A percentile compares a stretch with the other conserved stretches of the same genome.
Evolutionary conservation across 768 basidiomycete species (phyloP).

Genomic region (Suillus variegatus): DNA sequence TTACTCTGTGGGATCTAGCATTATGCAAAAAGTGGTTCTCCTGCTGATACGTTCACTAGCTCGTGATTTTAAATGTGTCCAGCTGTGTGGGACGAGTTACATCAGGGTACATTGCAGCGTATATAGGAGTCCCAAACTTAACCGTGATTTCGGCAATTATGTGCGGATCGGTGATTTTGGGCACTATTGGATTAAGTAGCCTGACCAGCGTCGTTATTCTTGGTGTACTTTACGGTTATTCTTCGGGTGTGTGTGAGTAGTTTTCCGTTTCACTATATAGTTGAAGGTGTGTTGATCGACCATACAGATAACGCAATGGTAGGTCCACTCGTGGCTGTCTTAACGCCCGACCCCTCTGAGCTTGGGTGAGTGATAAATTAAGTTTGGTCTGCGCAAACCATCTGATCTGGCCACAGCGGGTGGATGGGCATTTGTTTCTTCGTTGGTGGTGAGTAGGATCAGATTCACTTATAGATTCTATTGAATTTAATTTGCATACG

Average conservation of each 20-base stretch:
- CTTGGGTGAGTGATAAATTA: no score
- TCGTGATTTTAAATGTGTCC: background rate
- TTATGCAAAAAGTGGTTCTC: background rate
- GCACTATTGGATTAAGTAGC: background rate
- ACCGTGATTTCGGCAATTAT: background rate
- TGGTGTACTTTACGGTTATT: background rate
- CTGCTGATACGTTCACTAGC: background rate
- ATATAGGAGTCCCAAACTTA: background rate
- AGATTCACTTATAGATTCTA: background rate
- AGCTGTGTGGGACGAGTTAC: background rate
- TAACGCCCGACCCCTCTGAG: no score
- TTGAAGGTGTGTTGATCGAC: background rate
- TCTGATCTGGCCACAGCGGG: background rate
- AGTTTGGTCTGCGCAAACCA: no score
- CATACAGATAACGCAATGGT: no score
- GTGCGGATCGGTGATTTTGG: background rate
- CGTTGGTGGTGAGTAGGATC: background rate
- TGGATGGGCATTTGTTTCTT: background rate
- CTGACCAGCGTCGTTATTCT: background rate
- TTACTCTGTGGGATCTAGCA: background rate
- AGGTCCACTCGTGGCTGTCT: no score
- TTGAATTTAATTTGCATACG: background rate
- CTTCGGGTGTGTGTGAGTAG: background rate
- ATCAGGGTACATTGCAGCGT: background rate
- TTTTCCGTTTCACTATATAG: background rate